phyloP scores from a whole-genome alignment of 345 rosid genomes.

The Arabidopsis suecica region DNA sequence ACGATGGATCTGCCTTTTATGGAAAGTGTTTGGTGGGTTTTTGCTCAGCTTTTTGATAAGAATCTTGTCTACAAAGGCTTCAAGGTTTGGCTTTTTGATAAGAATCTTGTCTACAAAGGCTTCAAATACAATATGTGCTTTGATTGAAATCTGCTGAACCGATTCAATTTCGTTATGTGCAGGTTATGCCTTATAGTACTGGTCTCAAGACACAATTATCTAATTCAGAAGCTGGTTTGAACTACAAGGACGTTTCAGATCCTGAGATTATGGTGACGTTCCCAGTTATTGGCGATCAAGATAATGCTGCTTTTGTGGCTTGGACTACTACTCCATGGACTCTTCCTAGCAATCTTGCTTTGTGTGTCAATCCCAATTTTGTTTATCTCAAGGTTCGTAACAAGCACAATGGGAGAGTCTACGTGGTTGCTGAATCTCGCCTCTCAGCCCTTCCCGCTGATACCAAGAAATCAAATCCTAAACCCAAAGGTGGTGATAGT shows the following conservation, averaged over 20 bases:
- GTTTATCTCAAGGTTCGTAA: constrained; percentile 85
- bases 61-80: background rate
- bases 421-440: constrained; percentile 85
- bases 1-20: constrained; percentile 89
- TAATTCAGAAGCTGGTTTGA: constrained; percentile 87
- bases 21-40: constrained; percentile 99
- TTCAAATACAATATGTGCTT: no score
- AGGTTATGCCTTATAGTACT: constrained; percentile 99
- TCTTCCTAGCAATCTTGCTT: constrained; percentile 62
- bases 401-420: constrained; percentile 71
- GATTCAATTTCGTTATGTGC: constrained; percentile 2
- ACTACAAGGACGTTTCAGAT: constrained; percentile 86
- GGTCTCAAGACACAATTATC: constrained; percentile 89
- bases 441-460: constrained; percentile 69
- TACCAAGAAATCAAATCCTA: constrained; percentile 65
- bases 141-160: background rate
- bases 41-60: background rate
- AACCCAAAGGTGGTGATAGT: constrained; percentile 60
- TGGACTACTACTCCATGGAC: constrained; percentile 55
- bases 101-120: no score
- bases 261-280: constrained; percentile 74
- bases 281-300: background rate
- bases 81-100: constrained; percentile 44
- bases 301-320: no score
- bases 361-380: constrained; percentile 83